Conservation (phyloP, 495 filamentous ascomycete species). For the Penicillium coprophilum region DNA sequence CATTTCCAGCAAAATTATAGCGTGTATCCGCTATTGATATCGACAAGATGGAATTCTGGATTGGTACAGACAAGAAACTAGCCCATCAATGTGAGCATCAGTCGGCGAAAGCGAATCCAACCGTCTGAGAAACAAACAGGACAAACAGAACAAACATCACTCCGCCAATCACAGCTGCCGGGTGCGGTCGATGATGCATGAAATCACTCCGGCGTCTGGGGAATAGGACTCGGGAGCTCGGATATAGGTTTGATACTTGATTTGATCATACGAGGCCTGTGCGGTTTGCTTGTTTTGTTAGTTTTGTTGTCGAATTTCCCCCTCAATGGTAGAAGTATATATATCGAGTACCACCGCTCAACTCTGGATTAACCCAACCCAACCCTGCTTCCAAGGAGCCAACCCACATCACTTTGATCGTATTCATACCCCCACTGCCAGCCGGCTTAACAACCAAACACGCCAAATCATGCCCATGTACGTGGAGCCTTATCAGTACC, state of each 20-base stretch:
- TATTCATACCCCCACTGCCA: background rate
- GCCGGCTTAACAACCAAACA: background rate
- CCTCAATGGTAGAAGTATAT: constrained; percentile 6
- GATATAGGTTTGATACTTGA: background rate
- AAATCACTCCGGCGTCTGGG: background rate
- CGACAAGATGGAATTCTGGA: background rate
- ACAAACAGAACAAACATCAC: constrained; percentile 39
- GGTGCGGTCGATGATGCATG: constrained; percentile 26
- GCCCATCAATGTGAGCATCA: background rate
- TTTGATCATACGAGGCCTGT: background rate
- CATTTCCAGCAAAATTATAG: constrained; percentile 30
- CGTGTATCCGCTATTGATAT: background rate
- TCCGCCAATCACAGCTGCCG: constrained; percentile 21
- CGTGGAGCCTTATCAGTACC: background rate
- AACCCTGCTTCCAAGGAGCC: background rate
- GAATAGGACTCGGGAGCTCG: constrained; percentile 8
- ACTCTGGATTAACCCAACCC: background rate
- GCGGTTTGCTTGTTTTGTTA: constrained; percentile 4
- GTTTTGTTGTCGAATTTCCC: background rate
- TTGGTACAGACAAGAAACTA: background rate
- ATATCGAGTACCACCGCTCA: background rate
- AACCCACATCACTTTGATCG: background rate
- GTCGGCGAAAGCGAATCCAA: constrained; percentile 1
- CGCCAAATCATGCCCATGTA: constrained; percentile 30
- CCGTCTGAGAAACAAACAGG: constrained; percentile 32